A percentile compares a stretch with the other conserved stretches of the same genome.
phyloP scores from a whole-genome alignment of 2,329 filamentous ascomycete genomes.

The Cyanodermella asteris region DNA sequence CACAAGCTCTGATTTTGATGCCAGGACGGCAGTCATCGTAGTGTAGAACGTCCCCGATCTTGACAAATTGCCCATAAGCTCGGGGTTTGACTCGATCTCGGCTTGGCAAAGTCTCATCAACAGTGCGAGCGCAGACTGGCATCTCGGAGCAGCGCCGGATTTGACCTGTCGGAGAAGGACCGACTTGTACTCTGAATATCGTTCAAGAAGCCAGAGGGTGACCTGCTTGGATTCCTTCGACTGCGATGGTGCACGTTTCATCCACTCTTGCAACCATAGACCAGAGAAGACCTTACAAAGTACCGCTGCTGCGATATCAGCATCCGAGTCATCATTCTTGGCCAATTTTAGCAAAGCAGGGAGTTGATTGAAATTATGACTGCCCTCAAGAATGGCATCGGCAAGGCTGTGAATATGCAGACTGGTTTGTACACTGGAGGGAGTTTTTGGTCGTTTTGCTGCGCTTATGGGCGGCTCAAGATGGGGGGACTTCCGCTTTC shows the following conservation, averaged over 20 bases:
- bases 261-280: slow-evolving; percentile 52
- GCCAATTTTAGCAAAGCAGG: slow-evolving; percentile 43
- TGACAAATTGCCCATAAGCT: too few species aligned
- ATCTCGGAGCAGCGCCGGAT: not conserved
- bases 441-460: slow-evolving; percentile 34
- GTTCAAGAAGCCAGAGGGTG: not conserved
- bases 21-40: too few species aligned
- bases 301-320: slow-evolving; percentile 50
- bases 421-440: too few species aligned
- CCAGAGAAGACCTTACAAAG: slow-evolving; percentile 72
- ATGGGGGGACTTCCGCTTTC: slow-evolving; percentile 24
- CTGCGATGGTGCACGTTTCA: too few species aligned
- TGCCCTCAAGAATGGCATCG: slow-evolving; percentile 61
- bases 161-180: not conserved
- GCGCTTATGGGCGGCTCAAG: slow-evolving; percentile 19
- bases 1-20: too few species aligned
- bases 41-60: too few species aligned
- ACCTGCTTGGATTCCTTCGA: too few species aligned
- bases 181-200: slow-evolving; percentile 1
- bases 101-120: too few species aligned
- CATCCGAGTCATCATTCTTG: slow-evolving; percentile 25
- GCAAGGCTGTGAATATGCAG: slow-evolving; percentile 55
- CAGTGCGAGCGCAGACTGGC: too few species aligned
- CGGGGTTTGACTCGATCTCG: too few species aligned
- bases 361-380: slow-evolving; percentile 84